Evolutionary conservation across 768 basidiomycete genomes (phyloP).

Genomic region (Guyanaporus albipodus): DNA sequence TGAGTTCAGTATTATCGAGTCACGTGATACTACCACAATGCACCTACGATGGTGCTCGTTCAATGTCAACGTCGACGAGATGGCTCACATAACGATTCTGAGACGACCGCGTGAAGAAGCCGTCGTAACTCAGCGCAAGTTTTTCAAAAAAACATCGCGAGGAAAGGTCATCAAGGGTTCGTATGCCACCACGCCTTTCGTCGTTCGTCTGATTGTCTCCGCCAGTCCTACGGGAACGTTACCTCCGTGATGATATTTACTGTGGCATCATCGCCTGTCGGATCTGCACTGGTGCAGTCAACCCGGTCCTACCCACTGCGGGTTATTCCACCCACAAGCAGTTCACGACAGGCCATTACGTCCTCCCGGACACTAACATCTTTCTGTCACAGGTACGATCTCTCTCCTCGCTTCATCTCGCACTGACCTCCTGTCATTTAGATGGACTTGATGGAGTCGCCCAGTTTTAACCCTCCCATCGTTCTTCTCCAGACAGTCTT

Average conservation of each 20-base stretch:
- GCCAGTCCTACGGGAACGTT: constrained; percentile 86
- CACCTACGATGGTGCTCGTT: neutral
- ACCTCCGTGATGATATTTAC: constrained; percentile 85
- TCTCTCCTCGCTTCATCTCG: neutral
- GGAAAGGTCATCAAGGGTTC: constrained; percentile 93
- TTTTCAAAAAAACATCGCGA: constrained; percentile 91
- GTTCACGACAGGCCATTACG: constrained; percentile 68
- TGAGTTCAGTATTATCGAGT: neutral
- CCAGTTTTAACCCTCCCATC: constrained; percentile 70
- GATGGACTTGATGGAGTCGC: constrained; percentile 93
- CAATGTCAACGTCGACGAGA: constrained; percentile 19
- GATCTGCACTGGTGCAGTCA: constrained; percentile 45
- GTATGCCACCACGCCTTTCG: constrained; percentile 1
- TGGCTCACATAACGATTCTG: constrained; percentile 64
- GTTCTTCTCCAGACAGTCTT: constrained; percentile 93
- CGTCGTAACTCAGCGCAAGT: constrained; percentile 79
- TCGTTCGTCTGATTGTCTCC: neutral
- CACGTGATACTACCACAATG: constrained; percentile 9
- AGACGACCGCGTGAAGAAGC: constrained; percentile 72
- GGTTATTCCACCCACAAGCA: constrained; percentile 56
- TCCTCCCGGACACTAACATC: constrained; percentile 94
- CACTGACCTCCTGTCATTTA: constrained; percentile 29
- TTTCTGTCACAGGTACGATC: constrained; percentile 72
- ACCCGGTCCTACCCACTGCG: constrained; percentile 50
- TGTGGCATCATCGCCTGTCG: constrained; percentile 78